phyloP scores from a whole-genome alignment of 148 eudicot species.

The Cornus controversa region DNA sequence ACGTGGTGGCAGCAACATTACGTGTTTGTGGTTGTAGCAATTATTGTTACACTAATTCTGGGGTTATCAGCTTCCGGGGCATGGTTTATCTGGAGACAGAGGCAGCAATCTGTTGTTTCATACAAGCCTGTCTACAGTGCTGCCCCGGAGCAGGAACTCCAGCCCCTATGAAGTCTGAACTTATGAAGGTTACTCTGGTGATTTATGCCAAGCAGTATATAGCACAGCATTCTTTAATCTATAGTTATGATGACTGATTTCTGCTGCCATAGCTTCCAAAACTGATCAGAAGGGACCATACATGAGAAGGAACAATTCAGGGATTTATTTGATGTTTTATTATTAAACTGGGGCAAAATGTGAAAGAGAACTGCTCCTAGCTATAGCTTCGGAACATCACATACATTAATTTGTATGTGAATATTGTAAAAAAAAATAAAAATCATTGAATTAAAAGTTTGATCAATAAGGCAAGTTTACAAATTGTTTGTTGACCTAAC shows the following conservation, averaged over 20 bases:
- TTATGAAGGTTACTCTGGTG: background rate
- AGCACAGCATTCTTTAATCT: constrained; percentile 8
- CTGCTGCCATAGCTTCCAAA: background rate
- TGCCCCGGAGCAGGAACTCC: constrained; percentile 80
- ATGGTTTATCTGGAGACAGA: constrained; percentile 67
- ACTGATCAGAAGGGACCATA: background rate
- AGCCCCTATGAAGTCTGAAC: constrained; percentile 44
- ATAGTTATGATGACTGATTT: background rate
- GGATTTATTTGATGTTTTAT: constrained; percentile 8
- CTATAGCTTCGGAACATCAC: background rate
- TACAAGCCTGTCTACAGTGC: constrained; percentile 68
- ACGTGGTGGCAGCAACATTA: constrained; percentile 71
- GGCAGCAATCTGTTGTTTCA: constrained; percentile 37
- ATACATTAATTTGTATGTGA: constrained; percentile 11
- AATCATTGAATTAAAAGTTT: background rate
- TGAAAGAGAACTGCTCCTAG: constrained; percentile 8
- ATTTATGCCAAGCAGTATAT: background rate
- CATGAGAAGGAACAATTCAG: background rate
- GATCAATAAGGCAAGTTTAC: background rate
- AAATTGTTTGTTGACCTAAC: background rate
- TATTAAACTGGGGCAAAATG: background rate
- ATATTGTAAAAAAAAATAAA: background rate
- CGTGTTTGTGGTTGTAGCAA: constrained; percentile 40
- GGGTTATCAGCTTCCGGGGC: constrained; percentile 51
- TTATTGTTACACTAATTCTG: constrained; percentile 38